Conservation (phyloP, 805 yeast genomes). For the Sugiyamaella mastotermitis region DNA sequence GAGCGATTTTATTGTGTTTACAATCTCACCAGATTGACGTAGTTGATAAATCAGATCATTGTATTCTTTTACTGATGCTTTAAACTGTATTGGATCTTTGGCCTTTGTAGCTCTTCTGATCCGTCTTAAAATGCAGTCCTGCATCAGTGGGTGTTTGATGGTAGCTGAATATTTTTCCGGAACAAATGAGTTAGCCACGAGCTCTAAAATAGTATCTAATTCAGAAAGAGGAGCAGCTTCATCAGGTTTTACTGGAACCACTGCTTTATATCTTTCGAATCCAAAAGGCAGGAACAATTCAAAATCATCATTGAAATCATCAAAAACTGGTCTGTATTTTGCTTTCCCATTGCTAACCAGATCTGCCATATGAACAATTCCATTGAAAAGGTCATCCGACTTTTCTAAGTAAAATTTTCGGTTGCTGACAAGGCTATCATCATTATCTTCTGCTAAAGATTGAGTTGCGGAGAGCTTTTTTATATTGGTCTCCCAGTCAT, state of each 20-base stretch:
- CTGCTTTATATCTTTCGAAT: constrained; percentile 15
- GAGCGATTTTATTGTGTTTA: constrained; percentile 27
- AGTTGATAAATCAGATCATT: constrained; percentile 36
- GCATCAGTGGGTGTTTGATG: constrained; percentile 26
- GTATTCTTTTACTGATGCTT: constrained; percentile 36
- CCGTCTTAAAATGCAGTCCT: constrained; percentile 30
- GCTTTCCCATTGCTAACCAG: neutral
- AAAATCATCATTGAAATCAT: neutral
- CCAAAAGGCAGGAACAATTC: constrained; percentile 18
- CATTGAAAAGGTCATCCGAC: constrained; percentile 4
- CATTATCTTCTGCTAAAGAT: constrained; percentile 4
- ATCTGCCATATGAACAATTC: constrained; percentile 3
- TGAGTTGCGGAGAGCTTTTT: constrained; percentile 8
- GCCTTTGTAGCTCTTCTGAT: constrained; percentile 23
- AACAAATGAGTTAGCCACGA: constrained; percentile 35
- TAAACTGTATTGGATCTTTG: constrained; percentile 29
- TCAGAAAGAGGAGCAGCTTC: constrained; percentile 61
- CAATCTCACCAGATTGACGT: constrained; percentile 30
- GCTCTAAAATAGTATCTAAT: constrained; percentile 46
- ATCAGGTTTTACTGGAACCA: constrained; percentile 26
- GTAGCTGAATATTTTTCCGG: constrained; percentile 31
- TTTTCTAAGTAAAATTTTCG: constrained; percentile 1
- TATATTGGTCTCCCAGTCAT: constrained; percentile 13
- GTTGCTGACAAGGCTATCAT: no score
- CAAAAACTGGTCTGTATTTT: constrained; percentile 7